Evolutionary conservation across 2,329 filamentous ascomycete species (phyloP), one percentile per base, ranked within the genome.

Genomic region (Penicillium sp.): DNA sequence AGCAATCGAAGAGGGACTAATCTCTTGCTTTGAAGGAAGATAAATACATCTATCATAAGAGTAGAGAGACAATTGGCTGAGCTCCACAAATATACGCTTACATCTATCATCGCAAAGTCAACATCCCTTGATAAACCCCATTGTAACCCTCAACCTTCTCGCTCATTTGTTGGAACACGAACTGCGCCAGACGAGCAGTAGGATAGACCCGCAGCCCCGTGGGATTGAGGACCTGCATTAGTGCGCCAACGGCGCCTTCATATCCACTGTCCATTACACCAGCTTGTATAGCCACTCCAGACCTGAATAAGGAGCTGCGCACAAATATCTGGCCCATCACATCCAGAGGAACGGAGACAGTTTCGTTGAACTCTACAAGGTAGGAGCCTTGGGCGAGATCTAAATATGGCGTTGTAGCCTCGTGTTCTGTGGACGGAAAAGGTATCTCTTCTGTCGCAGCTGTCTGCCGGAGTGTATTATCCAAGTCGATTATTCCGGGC

Each of bases 201-300:
- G 53, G 61, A 43, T 68, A 58, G 11, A 77, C 50, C 10, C 65
- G 49, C n/a, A 76, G 32, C 0, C 75, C 75, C 16, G 59, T 35
- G 1, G 68, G 68, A 63, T 75, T 75, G 29, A 59, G 56, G 1
- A 74, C 70, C 14, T 75, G 65, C 57, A 77, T 56, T 59, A 77
- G 56, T 18, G 68, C 73, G 0, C 74, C 74, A 10, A 77, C 49
- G 3, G 70, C 70, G 18, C 76, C 76, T 34, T 73, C 61, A 56
- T 78, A 78, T 3, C 75, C 76, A 19, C 67, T 67, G 58, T 78
- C 76, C 42, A 77, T 66, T 3, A 77, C 74, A 1, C 76, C 75
- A 9, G 75, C 72, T 32, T 50, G 58, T 13, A 78, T 50, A 1
- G 62, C 41, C 0, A 69, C 72, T 0, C 76, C 75, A 11, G 72